Base-by-base conservation (phyloP, 768 basidiomycete genomes). In the Ephemerocybe angulata region DNA sequence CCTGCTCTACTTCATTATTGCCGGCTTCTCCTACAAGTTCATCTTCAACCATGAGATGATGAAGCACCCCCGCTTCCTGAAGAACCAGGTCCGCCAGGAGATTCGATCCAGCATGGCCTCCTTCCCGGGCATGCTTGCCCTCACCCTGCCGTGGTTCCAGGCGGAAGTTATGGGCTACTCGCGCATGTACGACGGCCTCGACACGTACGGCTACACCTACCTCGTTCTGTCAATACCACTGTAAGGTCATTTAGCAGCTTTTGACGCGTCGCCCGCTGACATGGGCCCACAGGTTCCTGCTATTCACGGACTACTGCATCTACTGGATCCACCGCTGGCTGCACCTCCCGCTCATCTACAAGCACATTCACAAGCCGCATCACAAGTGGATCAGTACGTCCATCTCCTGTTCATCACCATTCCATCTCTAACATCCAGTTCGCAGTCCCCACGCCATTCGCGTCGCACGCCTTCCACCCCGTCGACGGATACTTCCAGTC, bases 11-110 rank as follows among this genome's bases (percentile, higher is more conserved):
- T 94, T 97, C 72, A 50, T 87, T 24, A 88, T 98, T 61, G 94
- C 93, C n/a, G 74, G 80, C 40, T 70, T 90, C 24, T 93, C 93
- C 3, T 99, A 92, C 73, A 71, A 71, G 41, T 86, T 79, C 71
- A 83, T 98, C 53, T 99, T 98, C 82, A 93, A 98, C 72, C 88
- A 89, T 64, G 89, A 88, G 21, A 97, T 89, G 93, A 95, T 90
- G 87, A 78, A 81, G 29, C 97, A 99, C 72, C 97, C 97, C 0
- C 82, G 90, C 28, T 99, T 95, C 74, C 76, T 97, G 42, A 87
- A 90, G 65, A 84, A 94, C 65, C 97, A 99, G 68, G 82, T 90
- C 60, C 80, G 72, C 59, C 68, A 77, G 19, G 97, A 99, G 73
- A 98, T 99, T 57, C 71, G 77, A 57, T 71, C 67, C 56, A 90